Base-by-base conservation (phyloP, 345 rosid genomes). In the Cardiospermum halicacabum region DNA sequence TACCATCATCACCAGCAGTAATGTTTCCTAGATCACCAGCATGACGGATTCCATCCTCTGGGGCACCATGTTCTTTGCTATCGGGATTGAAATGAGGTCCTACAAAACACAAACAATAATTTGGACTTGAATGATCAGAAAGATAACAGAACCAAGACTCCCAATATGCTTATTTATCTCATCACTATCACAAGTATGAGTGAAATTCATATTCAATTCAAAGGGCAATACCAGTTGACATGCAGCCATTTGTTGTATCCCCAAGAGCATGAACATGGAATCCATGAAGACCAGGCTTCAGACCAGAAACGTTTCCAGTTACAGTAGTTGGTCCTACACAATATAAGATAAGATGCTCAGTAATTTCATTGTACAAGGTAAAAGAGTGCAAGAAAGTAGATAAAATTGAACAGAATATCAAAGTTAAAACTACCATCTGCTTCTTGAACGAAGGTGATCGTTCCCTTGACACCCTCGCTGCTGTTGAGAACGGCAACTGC, bases 181-280 rank as follows among this genome's bases (percentile, higher is more conserved):
- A 26, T n/a, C 31, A 40, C 28, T 25, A 19, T 10, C 11, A 26
- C 39, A 50, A 59, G 53, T 25, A 32, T 19, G 10, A 13, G 9
- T 24, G 34, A 34, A 12, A 37, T 9, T 18, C 42, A 51, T 3
- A 53, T 28, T 6, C 10, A 49, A 53, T 60, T 25, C 21, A 10
- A 31, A 1, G 18, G 40, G 11, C 32, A 26, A 62, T 89, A 94
- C 97, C 97, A 58, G 97, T 94, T 34, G 99, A 94, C 96, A 94
- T 87, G 90, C 97, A 94, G 58, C 99, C 99, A 62, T 94, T 91
- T 28, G 97, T 91, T 49, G 97, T 91, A 75, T 94, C 99, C 60
- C 99, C 97, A 31, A 94, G 91, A 60, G 99, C 88, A 69, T 94
- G 97, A 65, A 94, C 95, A 72, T 91, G 97, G 84, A 94, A 91